Percentiles rank a stretch among this genome's conserved stretches.
These are phyloP conservation scores for Kodamaea leandrae DNA, from an alignment of 805 yeast species.

Conservation along the genomic window DNA sequence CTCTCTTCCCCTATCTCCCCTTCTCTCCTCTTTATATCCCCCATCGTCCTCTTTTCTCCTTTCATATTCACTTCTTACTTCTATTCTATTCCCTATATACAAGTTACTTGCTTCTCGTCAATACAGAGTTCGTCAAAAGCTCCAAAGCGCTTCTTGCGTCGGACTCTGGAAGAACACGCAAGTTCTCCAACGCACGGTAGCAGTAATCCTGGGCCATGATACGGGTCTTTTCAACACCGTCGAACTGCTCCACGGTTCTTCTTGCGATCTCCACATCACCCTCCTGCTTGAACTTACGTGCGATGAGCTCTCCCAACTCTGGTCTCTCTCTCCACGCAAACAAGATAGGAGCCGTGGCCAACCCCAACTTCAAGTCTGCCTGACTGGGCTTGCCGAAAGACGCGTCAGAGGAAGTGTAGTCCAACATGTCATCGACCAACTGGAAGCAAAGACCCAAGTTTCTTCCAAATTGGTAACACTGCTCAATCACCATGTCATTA, in stretches of 20 bases:
- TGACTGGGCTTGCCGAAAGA: constrained; percentile 94
- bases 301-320: constrained; percentile 77
- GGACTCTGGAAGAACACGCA: constrained; percentile 77
- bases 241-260: constrained; percentile 61
- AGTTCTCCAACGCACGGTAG: constrained; percentile 65
- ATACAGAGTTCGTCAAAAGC: constrained; percentile 75
- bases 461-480: constrained; percentile 87
- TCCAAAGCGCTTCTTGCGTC: constrained; percentile 88
- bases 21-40: not conserved
- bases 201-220: constrained; percentile 77
- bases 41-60: not conserved
- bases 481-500: constrained; percentile 68
- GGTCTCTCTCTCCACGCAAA: constrained; percentile 93
- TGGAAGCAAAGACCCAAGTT: constrained; percentile 95
- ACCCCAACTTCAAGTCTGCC: constrained; percentile 88
- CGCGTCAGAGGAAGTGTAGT: constrained; percentile 83
- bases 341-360: constrained; percentile 95
- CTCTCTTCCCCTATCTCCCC: not conserved
- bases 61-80: too few relatives aligned
- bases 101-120: constrained; percentile 70
- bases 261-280: constrained; percentile 89
- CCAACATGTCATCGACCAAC: constrained; percentile 93
- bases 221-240: constrained; percentile 76
- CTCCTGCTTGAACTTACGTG: constrained; percentile 71
- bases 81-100: constrained; percentile 5